These are phyloP conservation scores for Ocimum tenuiflorum DNA, from an alignment of 257 asterid genomes.

Conservation along the genomic window DNA sequence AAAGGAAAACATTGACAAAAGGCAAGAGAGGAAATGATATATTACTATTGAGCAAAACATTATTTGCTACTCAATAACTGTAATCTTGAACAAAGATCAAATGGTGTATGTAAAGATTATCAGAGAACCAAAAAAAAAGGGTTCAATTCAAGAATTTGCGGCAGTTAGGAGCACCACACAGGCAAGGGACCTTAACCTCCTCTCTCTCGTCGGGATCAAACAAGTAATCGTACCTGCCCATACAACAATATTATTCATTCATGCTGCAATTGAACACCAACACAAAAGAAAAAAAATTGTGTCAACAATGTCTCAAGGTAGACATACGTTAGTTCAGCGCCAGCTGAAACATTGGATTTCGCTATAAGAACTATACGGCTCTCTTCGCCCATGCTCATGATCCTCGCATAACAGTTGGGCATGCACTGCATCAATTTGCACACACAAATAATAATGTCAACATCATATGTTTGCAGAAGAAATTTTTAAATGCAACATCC, in stretches of 20 bases:
- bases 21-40: too few species aligned
- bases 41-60: too few species aligned
- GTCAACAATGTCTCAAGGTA: too few species aligned
- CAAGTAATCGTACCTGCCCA: constrained; percentile 73
- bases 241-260: background rate
- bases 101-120: too few species aligned
- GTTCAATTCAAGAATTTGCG: constrained; percentile 63
- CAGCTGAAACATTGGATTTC: constrained; percentile 64
- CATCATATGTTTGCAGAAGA: background rate
- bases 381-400: constrained; percentile 59
- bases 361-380: constrained; percentile 85
- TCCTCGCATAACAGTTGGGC: constrained; percentile 96
- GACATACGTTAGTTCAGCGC: constrained; percentile 80
- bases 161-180: constrained; percentile 74
- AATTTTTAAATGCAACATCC: background rate
- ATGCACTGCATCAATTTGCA: constrained; percentile 55
- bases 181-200: constrained; percentile 84
- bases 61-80: too few species aligned
- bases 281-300: too few species aligned
- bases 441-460: background rate
- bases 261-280: too few species aligned
- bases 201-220: constrained; percentile 84
- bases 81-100: too few species aligned
- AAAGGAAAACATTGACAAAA: too few species aligned
- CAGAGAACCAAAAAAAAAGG: too few species aligned